Evolutionary conservation across 176 grass and related monocot genomes (phyloP), one percentile per base, ranked within the genome.

Genomic region (Carex kokanica): DNA sequence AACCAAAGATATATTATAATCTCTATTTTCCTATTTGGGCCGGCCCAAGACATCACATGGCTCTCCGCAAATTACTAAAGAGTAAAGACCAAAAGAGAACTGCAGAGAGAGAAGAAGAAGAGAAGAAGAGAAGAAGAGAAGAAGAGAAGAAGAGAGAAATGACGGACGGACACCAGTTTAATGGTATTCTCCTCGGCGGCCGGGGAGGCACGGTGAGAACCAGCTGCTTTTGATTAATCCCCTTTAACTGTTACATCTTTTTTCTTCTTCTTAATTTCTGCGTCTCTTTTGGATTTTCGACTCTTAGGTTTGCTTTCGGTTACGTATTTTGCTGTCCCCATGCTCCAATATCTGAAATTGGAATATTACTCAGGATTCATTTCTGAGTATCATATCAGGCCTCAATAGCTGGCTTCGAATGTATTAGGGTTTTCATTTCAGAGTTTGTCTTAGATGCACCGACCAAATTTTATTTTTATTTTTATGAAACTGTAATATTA

Each of bases 141-240:
- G 23, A 40, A 40, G 78, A 86, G 77, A 18, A 27, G 32, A 23
- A 9, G 38, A 54, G 72, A 25, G 73, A 38, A 49, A 94, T 92
- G 88, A 74, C 83, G 64, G 94, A 97, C 17, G 92, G 88, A 8
- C 94, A 94, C 71, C 83, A 83, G 32, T 94, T 92, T 85, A 89
- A 83, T 74, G 87, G 83, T 79, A 94, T 97, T 83, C 91, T 91
- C 58, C 92, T 97, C 81, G 90, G 94, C 29, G 94, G 94, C 62
- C 88, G 90, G 14, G 88, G 88, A 66, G 92, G 92, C 85, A 92
- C 91, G 34, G 92, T 97, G 88, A 86, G 90, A 81, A 62, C 18
- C 18, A n/a, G 21, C 10, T 62, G 5, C 67, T 27, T 49, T 10
- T 16, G 17, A 63, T 32, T 63, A 5, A 14, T 70, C 25, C 15